Evolutionary conservation across 2,329 filamentous ascomycete genomes (phyloP).

Genomic region (Chrysosporium queenslandicum): DNA sequence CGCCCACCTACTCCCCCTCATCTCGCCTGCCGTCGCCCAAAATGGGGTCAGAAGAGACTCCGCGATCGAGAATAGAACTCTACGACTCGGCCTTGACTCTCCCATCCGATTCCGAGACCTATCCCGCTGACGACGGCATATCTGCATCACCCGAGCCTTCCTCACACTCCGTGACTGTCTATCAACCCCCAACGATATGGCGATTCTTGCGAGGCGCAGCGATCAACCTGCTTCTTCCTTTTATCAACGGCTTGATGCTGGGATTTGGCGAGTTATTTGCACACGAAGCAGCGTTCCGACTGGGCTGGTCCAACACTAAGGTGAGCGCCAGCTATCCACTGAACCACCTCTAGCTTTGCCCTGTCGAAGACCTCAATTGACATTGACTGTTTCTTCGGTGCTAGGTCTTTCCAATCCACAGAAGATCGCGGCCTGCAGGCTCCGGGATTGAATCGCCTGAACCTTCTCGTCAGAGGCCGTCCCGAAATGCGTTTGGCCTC

Average conservation of each 20-base stretch:
- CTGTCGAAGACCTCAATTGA: not conserved
- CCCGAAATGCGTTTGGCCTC: slow-evolving; percentile 46
- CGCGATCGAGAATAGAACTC: slow-evolving; percentile 27
- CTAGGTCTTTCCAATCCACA: slow-evolving; percentile 51
- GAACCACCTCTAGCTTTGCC: not conserved
- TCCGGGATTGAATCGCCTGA: slow-evolving; percentile 75
- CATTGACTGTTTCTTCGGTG: not conserved
- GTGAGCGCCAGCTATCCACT: slow-evolving; percentile 45
- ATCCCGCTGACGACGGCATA: slow-evolving; percentile 34
- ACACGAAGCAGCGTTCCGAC: slow-evolving; percentile 83
- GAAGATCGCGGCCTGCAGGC: slow-evolving; percentile 58
- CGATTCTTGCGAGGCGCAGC: slow-evolving; percentile 74
- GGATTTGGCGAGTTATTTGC: slow-evolving; percentile 95
- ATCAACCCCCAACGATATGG: slow-evolving; percentile 81
- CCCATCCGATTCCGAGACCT: slow-evolving; percentile 42
- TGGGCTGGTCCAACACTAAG: slow-evolving; percentile 92
- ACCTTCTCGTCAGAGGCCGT: slow-evolving; percentile 46
- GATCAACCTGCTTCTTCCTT: slow-evolving; percentile 91
- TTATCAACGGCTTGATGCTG: slow-evolving; percentile 96
- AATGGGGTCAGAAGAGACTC: slow-evolving; percentile 29
- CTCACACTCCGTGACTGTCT: slow-evolving; percentile 57
- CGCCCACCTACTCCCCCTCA: not conserved
- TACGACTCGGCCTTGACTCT: slow-evolving; percentile 37
- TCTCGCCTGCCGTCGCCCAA: slow-evolving; percentile 26
- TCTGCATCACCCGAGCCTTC: slow-evolving; percentile 27